Evolutionary conservation across 2,329 filamentous ascomycete genomes (phyloP).

Genomic region (Neospermospora avenae): DNA sequence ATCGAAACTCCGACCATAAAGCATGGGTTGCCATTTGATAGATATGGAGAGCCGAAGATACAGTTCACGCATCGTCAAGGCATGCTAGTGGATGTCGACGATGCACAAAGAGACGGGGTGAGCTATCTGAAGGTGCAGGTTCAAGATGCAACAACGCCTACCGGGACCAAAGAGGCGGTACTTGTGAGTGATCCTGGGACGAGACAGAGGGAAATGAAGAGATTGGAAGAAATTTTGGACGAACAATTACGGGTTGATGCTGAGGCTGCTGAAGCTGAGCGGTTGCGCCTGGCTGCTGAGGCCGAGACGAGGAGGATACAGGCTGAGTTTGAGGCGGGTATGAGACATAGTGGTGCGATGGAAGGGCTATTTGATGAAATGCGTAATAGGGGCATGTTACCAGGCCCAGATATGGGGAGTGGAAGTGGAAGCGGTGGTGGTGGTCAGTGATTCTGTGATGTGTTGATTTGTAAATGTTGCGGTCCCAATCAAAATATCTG

Average conservation of each 20-base stretch:
- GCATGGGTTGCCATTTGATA: background rate
- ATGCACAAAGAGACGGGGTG: background rate
- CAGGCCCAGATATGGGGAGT: too few relatives aligned
- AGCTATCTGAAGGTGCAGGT: background rate
- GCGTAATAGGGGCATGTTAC: too few relatives aligned
- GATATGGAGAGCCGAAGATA: slow-evolving; percentile 17
- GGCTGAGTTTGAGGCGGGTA: too few relatives aligned
- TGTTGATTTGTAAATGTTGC: too few relatives aligned
- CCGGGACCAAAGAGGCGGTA: background rate
- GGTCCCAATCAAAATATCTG: too few relatives aligned
- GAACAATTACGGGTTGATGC: background rate
- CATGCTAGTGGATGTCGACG: slow-evolving; percentile 16
- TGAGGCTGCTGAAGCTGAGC: too few relatives aligned
- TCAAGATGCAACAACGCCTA: background rate
- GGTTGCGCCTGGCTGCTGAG: too few relatives aligned
- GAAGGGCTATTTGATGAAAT: too few relatives aligned
- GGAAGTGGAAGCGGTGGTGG: too few relatives aligned
- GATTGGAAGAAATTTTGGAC: background rate
- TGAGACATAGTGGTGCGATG: too few relatives aligned
- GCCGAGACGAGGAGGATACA: too few relatives aligned
- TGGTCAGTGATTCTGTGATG: too few relatives aligned
- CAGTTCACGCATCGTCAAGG: slow-evolving; percentile 18
- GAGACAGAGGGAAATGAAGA: background rate
- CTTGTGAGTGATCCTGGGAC: background rate
- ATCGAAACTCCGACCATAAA: slow-evolving; percentile 3